Conservation (phyloP, 805 yeast species). For the Dipodascus geniculatus region DNA sequence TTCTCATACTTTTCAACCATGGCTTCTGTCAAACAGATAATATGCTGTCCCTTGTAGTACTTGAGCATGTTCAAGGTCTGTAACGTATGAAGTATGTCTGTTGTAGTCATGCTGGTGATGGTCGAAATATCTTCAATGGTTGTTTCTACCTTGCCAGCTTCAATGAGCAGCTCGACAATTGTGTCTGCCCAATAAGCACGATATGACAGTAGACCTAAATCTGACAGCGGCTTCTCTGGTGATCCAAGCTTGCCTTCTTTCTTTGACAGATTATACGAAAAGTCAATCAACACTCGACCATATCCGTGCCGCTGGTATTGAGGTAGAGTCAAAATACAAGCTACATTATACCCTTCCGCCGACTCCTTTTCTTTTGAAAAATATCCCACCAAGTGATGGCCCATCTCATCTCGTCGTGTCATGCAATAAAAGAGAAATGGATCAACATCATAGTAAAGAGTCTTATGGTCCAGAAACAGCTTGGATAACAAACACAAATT, state of each 20-base stretch:
- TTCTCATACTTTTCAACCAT: constrained; percentile 67
- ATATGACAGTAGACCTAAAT: constrained; percentile 83
- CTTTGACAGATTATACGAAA: constrained; percentile 81
- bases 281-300: constrained; percentile 84
- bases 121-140: constrained; percentile 86
- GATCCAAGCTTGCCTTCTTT: constrained; percentile 88
- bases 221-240: constrained; percentile 95
- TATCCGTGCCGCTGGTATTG: constrained; percentile 94
- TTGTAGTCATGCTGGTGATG: constrained; percentile 87
- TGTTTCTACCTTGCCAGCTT: constrained; percentile 46
- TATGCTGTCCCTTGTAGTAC: constrained; percentile 92
- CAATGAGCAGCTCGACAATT: constrained; percentile 60
- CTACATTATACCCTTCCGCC: constrained; percentile 90
- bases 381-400: constrained; percentile 93
- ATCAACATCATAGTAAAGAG: constrained; percentile 94
- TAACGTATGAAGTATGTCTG: constrained; percentile 87
- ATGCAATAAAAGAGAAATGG: constrained; percentile 93
- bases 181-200: constrained; percentile 96
- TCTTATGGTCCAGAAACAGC: constrained; percentile 87
- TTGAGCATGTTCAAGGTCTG: constrained; percentile 82
- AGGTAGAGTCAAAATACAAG: constrained; percentile 92
- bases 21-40: constrained; percentile 75
- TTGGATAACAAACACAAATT: constrained; percentile 85
- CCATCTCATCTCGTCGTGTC: constrained; percentile 81
- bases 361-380: constrained; percentile 95